Evolutionary conservation across 129 eudicot species (phyloP).

Genomic region (Smallanthus sonchifolius): DNA sequence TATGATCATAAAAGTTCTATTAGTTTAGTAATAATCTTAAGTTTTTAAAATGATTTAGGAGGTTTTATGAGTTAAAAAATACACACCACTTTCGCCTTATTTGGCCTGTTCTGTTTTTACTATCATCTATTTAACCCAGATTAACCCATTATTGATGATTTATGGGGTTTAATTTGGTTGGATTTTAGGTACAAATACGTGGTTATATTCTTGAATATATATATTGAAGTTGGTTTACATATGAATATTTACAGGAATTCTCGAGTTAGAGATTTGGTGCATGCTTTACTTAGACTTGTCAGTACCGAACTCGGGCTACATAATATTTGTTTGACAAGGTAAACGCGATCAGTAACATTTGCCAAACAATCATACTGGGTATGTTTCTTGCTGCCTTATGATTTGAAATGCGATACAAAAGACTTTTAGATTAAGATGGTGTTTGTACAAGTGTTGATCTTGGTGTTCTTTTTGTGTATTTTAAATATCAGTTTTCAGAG

Average conservation of each 20-base stretch:
- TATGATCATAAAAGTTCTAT: not conserved
- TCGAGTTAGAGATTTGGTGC: constrained; percentile 83
- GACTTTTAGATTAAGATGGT: constrained; percentile 10
- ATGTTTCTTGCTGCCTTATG: not conserved
- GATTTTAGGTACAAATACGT: not conserved
- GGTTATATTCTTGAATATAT: not conserved
- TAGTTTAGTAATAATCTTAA: not conserved
- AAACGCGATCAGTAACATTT: not conserved
- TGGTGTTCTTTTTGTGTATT: constrained; percentile 6
- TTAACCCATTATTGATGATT: not conserved
- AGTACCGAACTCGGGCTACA: constrained; percentile 58
- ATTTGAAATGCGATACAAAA: not conserved
- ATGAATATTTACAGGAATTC: constrained; percentile 57
- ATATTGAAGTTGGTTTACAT: not conserved
- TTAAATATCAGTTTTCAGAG: not conserved
- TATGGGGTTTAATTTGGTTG: not conserved
- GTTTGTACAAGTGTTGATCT: constrained; percentile 24
- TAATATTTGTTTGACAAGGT: constrained; percentile 31
- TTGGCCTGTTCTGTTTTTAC: not conserved
- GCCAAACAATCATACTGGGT: constrained; percentile 3
- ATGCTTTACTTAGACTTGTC: constrained; percentile 65
- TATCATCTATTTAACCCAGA: not conserved
- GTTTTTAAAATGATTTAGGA: not conserved
- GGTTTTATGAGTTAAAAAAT: not conserved
- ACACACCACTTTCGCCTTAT: not conserved